Evolutionary conservation across 2,329 filamentous ascomycete genomes (phyloP).

Genomic region (Metarhizium anisopliae): DNA sequence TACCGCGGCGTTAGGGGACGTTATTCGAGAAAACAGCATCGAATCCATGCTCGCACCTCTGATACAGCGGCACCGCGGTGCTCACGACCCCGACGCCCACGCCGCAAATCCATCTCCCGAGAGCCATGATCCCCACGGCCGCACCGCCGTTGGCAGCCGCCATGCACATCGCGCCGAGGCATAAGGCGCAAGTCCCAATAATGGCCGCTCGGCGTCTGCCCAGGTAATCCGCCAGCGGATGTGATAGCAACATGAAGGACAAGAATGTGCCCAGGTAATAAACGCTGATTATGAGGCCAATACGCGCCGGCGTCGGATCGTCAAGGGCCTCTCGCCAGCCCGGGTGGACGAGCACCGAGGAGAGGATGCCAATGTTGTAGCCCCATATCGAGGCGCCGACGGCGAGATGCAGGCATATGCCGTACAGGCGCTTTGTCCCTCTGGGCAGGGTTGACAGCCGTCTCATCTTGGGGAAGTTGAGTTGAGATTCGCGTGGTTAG

Average conservation of each 20-base stretch:
- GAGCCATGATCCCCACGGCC: conserved; percentile 38
- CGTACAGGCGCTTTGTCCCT: conserved; percentile 29
- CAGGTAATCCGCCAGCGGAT: conserved; percentile 39
- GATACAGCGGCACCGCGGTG: conserved; percentile 48
- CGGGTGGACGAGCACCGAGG: conserved; percentile 45
- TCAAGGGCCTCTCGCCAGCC: conserved; percentile 41
- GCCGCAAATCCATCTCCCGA: conserved; percentile 42
- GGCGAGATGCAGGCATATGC: conserved; percentile 42
- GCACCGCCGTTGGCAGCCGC: conserved; percentile 30
- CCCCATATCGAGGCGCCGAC: conserved; percentile 50
- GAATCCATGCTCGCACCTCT: conserved; percentile 16
- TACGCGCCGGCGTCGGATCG: conserved; percentile 33
- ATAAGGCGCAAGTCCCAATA: conserved; percentile 34
- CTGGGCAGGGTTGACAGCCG: neutral
- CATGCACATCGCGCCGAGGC: conserved; percentile 39
- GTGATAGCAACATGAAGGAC: conserved; percentile 46
- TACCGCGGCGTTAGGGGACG: conserved; percentile 12
- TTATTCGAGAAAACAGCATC: too few relatives aligned
- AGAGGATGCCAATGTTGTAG: conserved; percentile 50
- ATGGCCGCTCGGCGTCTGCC: conserved; percentile 44
- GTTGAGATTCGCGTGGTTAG: too few relatives aligned
- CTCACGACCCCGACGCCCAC: conserved; percentile 45
- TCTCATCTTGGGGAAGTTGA: neutral
- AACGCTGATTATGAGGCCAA: conserved; percentile 44
- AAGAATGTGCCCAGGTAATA: conserved; percentile 50